Base-by-base conservation (phyloP, 73 alveolate species). In the Uronychia setigera region DNA sequence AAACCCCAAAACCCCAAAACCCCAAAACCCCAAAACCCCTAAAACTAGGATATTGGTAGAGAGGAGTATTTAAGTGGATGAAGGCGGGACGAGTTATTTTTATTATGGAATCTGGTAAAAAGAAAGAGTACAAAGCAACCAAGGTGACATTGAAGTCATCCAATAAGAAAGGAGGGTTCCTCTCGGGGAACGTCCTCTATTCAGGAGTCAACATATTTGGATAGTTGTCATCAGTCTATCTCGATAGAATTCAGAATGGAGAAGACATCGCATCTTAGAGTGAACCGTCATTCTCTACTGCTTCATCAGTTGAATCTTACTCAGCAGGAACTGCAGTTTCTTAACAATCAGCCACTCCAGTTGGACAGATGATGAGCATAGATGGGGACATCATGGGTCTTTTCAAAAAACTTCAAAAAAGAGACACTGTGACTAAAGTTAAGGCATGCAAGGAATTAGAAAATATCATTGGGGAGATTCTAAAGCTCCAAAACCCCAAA, bases 151-250 rank as follows among this genome's bases (percentile, higher is more conserved):
- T 78, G 13, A 78, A 78, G 84, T 31, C 84, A 1, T 33, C 77
- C 84, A 78, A 78, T 32, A 1, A 78, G 0, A 78, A 78, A 27
- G 74, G 84, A 33, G 35, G 35, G 33, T 78, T 80, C 35, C 86
- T 88, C 5, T 81, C 94, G 26, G 85, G 94, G 82, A 77, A 82
- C 32, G 33, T 89, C 82, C 90, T 89, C 67, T 89, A 89, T 80
- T 84, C 92, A 0, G 95, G 95, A 28, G 86, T 89, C 31, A 89
- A 89, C 81, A 82, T 89, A 0, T 89, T 89, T 35, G 95, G 95
- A 14, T 60, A 82, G 67, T 87, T 89, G 26, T 89, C 95, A 0
- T 76, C 77, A 46, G 81, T 82, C 30, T 89, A 89, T 57, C 84
- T 89, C 25, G 82, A 89, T 29, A 84, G 80, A 28, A 89, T 83